phyloP scores from a whole-genome alignment of 164 flowering plant species.

The Magnolia changhungtana region DNA sequence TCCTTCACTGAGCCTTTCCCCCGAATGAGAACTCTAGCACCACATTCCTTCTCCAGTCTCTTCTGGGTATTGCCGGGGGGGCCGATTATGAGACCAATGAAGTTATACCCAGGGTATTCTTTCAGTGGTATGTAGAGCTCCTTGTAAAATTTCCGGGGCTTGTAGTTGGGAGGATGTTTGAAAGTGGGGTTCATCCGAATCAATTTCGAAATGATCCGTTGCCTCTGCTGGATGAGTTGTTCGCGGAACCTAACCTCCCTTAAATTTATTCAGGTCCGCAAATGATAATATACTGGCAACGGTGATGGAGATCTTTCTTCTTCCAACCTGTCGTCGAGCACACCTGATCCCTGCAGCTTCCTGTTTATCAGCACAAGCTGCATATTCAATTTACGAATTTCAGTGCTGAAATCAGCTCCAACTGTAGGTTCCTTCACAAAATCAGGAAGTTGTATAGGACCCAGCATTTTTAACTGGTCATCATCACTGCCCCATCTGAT shows the following conservation, averaged over 20 bases:
- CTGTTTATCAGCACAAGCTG: slow-evolving; percentile 26
- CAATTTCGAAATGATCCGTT: slow-evolving; percentile 28
- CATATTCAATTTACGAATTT: slow-evolving; percentile 19
- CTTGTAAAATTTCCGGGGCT: slow-evolving; percentile 27
- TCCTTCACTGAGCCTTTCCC: slow-evolving; percentile 33
- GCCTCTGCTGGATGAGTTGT: slow-evolving; percentile 29
- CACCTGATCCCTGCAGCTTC: slow-evolving; percentile 17
- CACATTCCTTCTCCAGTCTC: slow-evolving; percentile 47
- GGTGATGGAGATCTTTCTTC: slow-evolving; percentile 29
- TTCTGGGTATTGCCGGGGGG: slow-evolving; percentile 42
- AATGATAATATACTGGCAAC: slow-evolving; percentile 14
- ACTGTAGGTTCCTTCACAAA: slow-evolving; percentile 12
- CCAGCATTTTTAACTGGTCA: slow-evolving; percentile 32
- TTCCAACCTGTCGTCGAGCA: slow-evolving; percentile 20
- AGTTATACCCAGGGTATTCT: slow-evolving; percentile 48
- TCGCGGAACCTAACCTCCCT: slow-evolving; percentile 19
- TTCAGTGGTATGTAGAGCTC: slow-evolving; percentile 46
- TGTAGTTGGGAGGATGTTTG: slow-evolving; percentile 24
- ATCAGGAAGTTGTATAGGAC: slow-evolving; percentile 42
- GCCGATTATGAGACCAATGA: slow-evolving; percentile 45
- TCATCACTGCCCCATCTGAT: slow-evolving; percentile 29
- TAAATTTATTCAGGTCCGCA: slow-evolving; percentile 24
- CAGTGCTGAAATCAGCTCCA: slow-evolving; percentile 15
- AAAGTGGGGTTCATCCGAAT: slow-evolving; percentile 34
- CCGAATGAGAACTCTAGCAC: slow-evolving; percentile 37